Conservation (phyloP, 2,329 filamentous ascomycete species). For the Peltaster fructicola region DNA sequence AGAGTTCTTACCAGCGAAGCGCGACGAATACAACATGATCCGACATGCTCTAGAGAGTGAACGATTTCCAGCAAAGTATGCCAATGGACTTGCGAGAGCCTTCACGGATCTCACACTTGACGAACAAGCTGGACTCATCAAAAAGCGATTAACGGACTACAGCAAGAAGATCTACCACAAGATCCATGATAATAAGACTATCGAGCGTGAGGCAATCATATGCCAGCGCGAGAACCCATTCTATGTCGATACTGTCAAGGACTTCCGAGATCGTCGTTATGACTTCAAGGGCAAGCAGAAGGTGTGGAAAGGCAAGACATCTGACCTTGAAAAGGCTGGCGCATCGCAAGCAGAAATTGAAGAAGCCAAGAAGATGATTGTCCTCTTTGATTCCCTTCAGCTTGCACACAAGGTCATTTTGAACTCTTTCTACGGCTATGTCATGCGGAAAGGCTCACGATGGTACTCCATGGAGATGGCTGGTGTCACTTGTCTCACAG, state of each 20-base stretch:
- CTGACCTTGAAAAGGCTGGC: slow-evolving; percentile 65
- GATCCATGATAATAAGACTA: slow-evolving; percentile 86
- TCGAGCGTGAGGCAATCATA: slow-evolving; percentile 89
- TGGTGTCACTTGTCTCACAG: slow-evolving; percentile 90
- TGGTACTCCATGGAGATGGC: slow-evolving; percentile 99
- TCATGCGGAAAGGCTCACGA: slow-evolving; percentile 95
- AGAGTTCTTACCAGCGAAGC: slow-evolving; percentile 87
- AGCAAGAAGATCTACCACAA: slow-evolving; percentile 99
- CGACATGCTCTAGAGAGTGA: slow-evolving; percentile 81
- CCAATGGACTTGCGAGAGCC: slow-evolving; percentile 49
- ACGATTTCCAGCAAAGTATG: slow-evolving; percentile 63
- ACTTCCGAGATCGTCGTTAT: slow-evolving; percentile 92
- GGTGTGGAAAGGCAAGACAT: slow-evolving; percentile 94
- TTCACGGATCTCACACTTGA: slow-evolving; percentile 70
- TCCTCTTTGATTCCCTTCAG: slow-evolving; percentile 88
- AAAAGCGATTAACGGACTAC: slow-evolving; percentile 79
- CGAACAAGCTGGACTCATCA: slow-evolving; percentile 63
- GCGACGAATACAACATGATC: slow-evolving; percentile 99
- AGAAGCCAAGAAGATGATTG: slow-evolving; percentile 95
- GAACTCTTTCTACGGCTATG: slow-evolving; percentile 98
- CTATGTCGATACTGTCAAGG: slow-evolving; percentile 88
- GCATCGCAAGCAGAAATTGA: slow-evolving; percentile 64
- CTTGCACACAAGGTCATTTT: slow-evolving; percentile 97
- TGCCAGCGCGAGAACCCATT: slow-evolving; percentile 97
- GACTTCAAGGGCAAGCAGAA: slow-evolving; percentile 98